Evolutionary conservation across 306 rosid genomes (phyloP), one percentile per base, ranked within the genome.

Genomic region (Cucurbita moschata): DNA sequence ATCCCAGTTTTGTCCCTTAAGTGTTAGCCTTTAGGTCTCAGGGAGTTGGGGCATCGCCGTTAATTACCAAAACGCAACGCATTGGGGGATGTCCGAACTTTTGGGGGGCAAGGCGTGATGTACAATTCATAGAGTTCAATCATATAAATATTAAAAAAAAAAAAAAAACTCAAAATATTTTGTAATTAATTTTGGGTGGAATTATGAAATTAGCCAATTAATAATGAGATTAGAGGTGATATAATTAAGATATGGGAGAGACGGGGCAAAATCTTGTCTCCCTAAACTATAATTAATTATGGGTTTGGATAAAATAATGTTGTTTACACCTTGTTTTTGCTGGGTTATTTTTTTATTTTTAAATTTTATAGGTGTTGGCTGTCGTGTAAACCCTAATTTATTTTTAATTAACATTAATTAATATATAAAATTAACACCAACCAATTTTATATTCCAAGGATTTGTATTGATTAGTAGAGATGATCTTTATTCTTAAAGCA

Each of bases 1-100:
- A 51, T 42, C 83, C 80, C 49, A 7, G 58, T 78, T 72, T 37
- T 73, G 40, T 50, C 40, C 74, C 47, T 10, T 26, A 35, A 68
- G 42, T 47, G 9, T 16, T n/a, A 40, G 71, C 10, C 14, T 19
- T 39, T 42, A 67, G 54, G 39, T 10, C 39, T 10, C 39, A 66
- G 72, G 66, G 66, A 39, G n/a, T 67, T 21, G 16, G 72, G 37
- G 40, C 7, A 26, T 1, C 74, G 60, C 44, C 59, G 74, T 70
- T 51, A 50, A 15, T 14, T 50, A 51, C 44, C 7, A 49, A 70
- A 70, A 26, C 74, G 73, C 73, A 68, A 23, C 73, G 73, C 40
- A 12, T 67, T 19, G 40, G 72, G 72, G 5, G 39, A 9, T 19
- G 71, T 64, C 51, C 35, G 30, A 64, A 40, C 71, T 12, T 64